phyloP scores from a whole-genome alignment of 2,329 filamentous ascomycete species.

The Triangularia setosa region DNA sequence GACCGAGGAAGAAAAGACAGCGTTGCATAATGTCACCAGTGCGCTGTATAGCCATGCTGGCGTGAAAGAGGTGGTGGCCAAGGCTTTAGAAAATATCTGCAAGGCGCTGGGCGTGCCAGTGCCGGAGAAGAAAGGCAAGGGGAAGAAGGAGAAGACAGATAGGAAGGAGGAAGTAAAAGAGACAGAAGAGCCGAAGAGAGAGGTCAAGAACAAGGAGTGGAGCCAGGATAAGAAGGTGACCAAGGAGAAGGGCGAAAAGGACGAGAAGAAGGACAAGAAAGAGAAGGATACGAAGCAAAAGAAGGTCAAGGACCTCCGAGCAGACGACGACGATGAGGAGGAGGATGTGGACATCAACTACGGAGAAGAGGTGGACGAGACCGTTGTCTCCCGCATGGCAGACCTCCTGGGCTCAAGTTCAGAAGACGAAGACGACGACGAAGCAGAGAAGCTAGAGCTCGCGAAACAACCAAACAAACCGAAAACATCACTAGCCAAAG shows the following conservation, averaged over 20 bases:
- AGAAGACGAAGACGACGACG: slow-evolving; percentile 26
- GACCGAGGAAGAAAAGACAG: slow-evolving; percentile 47
- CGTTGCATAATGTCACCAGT: slow-evolving; percentile 58
- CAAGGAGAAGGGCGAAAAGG: slow-evolving; percentile 3
- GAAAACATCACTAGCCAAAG: neutral
- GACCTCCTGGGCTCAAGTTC: slow-evolving; percentile 25
- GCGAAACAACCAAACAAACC: slow-evolving; percentile 28
- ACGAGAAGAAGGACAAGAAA: slow-evolving; percentile 20
- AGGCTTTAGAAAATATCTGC: slow-evolving; percentile 48
- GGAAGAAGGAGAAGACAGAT: slow-evolving; percentile 31
- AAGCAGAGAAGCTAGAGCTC: slow-evolving; percentile 11
- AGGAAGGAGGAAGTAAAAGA: slow-evolving; percentile 29
- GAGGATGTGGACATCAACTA: slow-evolving; percentile 10
- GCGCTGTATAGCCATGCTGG: slow-evolving; percentile 50
- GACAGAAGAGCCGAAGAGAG: slow-evolving; percentile 29
- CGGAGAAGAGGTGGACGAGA: slow-evolving; percentile 5
- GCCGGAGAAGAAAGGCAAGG: slow-evolving; percentile 41
- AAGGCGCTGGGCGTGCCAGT: slow-evolving; percentile 44
- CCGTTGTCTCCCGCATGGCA: slow-evolving; percentile 23
- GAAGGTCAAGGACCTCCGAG: slow-evolving; percentile 20
- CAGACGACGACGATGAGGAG: slow-evolving; percentile 27
- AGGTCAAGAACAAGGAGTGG: slow-evolving; percentile 13
- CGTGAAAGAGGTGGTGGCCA: slow-evolving; percentile 47
- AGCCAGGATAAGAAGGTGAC: slow-evolving; percentile 1
- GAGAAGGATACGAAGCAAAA: slow-evolving; percentile 16